These are phyloP conservation scores for Oxytropis ochrocephala DNA, from an alignment of 306 rosid genomes.

Conservation along the genomic window DNA sequence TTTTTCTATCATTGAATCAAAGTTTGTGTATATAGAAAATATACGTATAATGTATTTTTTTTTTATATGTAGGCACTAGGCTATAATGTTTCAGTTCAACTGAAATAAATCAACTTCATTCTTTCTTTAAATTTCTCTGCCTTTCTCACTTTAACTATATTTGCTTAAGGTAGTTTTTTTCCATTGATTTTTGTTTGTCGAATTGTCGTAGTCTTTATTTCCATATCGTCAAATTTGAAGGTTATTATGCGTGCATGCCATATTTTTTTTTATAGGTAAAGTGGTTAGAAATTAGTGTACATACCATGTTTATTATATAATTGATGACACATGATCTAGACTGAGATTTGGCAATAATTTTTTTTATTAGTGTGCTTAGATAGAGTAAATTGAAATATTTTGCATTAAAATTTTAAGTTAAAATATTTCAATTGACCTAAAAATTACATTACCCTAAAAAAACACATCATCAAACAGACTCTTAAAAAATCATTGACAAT, in stretches of 20 bases:
- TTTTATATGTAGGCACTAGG: background rate
- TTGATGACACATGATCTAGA: background rate
- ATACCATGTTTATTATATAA: conserved; percentile 8
- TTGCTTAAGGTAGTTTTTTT: background rate
- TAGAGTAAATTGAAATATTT: no score
- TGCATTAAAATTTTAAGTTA: no score
- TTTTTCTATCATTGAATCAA: background rate
- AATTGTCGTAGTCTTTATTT: background rate
- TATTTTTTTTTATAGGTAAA: no score
- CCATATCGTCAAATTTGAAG: background rate
- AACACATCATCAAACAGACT: no score
- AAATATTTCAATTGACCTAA: no score
- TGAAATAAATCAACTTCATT: background rate
- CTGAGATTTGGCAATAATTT: background rate
- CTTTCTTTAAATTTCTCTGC: background rate
- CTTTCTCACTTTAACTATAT: background rate
- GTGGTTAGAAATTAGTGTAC: no score
- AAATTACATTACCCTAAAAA: no score
- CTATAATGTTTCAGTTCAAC: background rate
- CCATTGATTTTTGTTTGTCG: background rate
- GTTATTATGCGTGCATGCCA: conserved; percentile 7
- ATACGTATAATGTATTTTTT: background rate
- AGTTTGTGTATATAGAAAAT: background rate
- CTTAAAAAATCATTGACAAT: no score
- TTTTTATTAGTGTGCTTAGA: no score